These are phyloP conservation scores for Trebouxia gelatinosa DNA, from an alignment of 163 green algal species.

Conservation along the genomic window DNA sequence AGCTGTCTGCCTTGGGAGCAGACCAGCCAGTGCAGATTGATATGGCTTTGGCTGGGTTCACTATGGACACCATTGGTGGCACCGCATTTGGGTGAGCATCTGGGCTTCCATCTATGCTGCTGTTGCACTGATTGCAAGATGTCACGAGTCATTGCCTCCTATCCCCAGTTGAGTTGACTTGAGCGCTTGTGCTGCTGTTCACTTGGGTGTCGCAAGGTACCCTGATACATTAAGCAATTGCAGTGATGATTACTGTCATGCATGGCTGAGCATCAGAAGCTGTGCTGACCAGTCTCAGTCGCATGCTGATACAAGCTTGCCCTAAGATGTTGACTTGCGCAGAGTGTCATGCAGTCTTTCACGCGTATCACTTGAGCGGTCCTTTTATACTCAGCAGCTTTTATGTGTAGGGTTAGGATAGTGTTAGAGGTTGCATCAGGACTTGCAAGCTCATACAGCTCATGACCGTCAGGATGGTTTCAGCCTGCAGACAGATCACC, in stretches of 20 bases:
- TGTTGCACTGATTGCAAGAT: neutral
- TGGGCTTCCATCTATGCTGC: neutral
- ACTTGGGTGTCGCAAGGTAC: neutral
- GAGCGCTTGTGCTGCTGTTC: neutral
- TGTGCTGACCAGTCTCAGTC: no score
- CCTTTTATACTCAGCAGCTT: neutral
- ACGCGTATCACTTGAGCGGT: no score
- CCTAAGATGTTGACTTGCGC: no score
- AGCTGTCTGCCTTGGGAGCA: neutral
- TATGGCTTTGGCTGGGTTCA: neutral
- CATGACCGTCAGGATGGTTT: neutral
- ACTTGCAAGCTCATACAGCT: neutral
- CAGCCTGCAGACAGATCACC: no score
- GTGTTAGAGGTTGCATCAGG: neutral
- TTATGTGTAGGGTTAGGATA: neutral
- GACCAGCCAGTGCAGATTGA: neutral
- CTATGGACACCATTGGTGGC: constrained; percentile 5
- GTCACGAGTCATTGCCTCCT: no score
- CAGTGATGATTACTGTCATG: neutral
- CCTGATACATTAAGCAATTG: neutral
- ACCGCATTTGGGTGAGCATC: constrained; percentile 7
- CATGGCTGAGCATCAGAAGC: no score
- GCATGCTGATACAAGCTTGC: no score
- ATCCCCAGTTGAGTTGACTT: neutral
- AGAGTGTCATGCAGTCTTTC: no score